Evolutionary conservation across 768 basidiomycete species (phyloP), one percentile per base, ranked within the genome.

Genomic region (Phaeolepiota aurea): DNA sequence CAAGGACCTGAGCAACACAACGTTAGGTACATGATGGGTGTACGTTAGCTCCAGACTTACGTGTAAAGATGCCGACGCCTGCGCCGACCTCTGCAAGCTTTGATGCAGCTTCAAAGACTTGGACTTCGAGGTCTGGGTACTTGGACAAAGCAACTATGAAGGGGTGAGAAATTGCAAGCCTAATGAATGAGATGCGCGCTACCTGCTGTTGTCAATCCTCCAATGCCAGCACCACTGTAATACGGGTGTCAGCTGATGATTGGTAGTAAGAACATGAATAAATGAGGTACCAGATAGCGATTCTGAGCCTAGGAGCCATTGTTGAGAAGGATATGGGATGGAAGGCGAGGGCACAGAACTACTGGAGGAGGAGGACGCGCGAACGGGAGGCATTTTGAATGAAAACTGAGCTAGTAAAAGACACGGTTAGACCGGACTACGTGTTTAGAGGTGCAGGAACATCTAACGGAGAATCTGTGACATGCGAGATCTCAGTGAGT

Each of bases 31-130:
- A n/a, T n/a, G n/a, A n/a, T n/a, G n/a, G n/a, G n/a, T n/a, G 19
- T 20, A 21, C 21, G 3, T 31, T 11, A n/a, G 28, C 10, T 5
- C 3, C 18, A 5, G 35, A 36, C 59, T 48, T 54, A 62, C 76
- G 69, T 18, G 65, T 63, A 48, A 66, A 78, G 5, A 79, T 50
- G 3, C 72, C 74, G 40, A 81, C 65, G n/a, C 79, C 79, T 13
- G 77, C 77, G n/a, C 79, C 79, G 18, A 78, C 31, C 54, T 79
- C 78, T 18, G 65, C 56, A 32, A 79, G 65, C 39, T 67, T 55
- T 30, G 53, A 49, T 20, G 76, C 69, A 10, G 63, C 66, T 59
- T 82, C 79, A 43, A 70, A 81, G 18, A 81, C 55, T 38, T 72
- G 67, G 28, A 79, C 64, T 21, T 77, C 69, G 19, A 80, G 74